Conservation (phyloP, 495 filamentous ascomycete genomes). For the Sphaerosporella brunnea region DNA sequence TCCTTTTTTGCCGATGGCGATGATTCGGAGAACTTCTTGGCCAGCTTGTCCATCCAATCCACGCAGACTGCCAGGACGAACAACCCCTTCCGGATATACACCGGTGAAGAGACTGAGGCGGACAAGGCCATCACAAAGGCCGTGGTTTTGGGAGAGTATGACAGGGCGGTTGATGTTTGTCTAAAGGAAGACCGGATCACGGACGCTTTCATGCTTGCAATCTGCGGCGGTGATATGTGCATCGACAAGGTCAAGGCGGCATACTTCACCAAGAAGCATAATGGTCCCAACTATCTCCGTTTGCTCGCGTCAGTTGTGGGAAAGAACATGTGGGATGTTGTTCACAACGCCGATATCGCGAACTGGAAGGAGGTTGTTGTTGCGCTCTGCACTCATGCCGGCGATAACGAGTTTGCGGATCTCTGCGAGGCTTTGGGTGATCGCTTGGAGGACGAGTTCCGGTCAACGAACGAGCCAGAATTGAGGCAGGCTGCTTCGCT, state of each 20-base stretch:
- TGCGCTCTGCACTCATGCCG: constrained; percentile 82
- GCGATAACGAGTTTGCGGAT: constrained; percentile 77
- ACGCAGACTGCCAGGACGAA: constrained; percentile 66
- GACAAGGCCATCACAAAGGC: constrained; percentile 78
- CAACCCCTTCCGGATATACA: constrained; percentile 73
- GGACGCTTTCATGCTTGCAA: constrained; percentile 95
- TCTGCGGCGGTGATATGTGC: constrained; percentile 83
- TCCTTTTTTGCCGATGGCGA: constrained; percentile 63
- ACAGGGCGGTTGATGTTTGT: constrained; percentile 73
- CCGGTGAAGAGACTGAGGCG: constrained; percentile 56
- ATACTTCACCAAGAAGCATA: constrained; percentile 68
- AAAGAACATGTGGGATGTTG: constrained; percentile 96
- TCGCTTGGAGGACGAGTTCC: constrained; percentile 56
- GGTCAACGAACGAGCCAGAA: constrained; percentile 32
- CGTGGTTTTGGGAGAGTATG: constrained; percentile 76
- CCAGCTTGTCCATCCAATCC: constrained; percentile 56
- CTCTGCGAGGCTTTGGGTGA: constrained; percentile 94
- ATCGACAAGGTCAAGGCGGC: constrained; percentile 85
- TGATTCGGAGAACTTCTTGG: constrained; percentile 65
- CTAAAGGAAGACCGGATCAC: constrained; percentile 75
- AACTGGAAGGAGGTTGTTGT: constrained; percentile 98
- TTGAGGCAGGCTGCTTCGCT: constrained; percentile 76
- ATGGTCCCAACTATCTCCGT: constrained; percentile 78
- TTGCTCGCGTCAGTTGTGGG: constrained; percentile 80
- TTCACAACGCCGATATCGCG: constrained; percentile 78